Conservation (phyloP, 2,329 filamentous ascomycete species). For the Verticillium tricorpus region DNA sequence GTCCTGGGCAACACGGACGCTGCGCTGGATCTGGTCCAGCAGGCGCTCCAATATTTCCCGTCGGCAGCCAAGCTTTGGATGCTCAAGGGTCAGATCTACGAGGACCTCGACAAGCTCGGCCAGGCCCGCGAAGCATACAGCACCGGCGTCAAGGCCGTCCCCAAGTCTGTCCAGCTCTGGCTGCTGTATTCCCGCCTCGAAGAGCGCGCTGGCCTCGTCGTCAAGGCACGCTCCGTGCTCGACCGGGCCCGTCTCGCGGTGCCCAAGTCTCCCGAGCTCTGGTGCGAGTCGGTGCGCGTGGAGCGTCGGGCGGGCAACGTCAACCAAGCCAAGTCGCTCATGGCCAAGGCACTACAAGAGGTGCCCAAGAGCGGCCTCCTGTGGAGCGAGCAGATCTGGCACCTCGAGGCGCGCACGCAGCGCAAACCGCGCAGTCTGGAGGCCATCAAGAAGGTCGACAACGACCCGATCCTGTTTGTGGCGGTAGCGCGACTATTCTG, state of each 20-base stretch:
- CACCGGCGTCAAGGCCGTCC: conserved; percentile 81
- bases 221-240: conserved; percentile 91
- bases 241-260: conserved; percentile 86
- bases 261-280: conserved; percentile 78
- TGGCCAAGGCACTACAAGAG: conserved; percentile 91
- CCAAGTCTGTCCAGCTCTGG: conserved; percentile 82
- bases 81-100: conserved; percentile 98
- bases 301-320: conserved; percentile 84
- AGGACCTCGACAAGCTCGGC: conserved; percentile 70
- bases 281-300: conserved; percentile 90
- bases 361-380: conserved; percentile 82
- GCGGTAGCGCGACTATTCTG: conserved; percentile 95
- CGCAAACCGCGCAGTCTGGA: conserved; percentile 87
- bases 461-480: conserved; percentile 82
- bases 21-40: conserved; percentile 81
- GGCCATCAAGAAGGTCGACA: conserved; percentile 95
- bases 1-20: conserved; percentile 74
- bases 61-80: conserved; percentile 89
- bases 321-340: conserved; percentile 80
- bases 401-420: conserved; percentile 86
- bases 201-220: conserved; percentile 74
- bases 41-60: conserved; percentile 83
- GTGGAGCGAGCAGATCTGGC: conserved; percentile 94
- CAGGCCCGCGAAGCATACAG: conserved; percentile 88
- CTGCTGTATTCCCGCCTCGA: conserved; percentile 84